Evolutionary conservation across 352 stramenopile species (phyloP).

Genomic region (Pythium rishiriense): DNA sequence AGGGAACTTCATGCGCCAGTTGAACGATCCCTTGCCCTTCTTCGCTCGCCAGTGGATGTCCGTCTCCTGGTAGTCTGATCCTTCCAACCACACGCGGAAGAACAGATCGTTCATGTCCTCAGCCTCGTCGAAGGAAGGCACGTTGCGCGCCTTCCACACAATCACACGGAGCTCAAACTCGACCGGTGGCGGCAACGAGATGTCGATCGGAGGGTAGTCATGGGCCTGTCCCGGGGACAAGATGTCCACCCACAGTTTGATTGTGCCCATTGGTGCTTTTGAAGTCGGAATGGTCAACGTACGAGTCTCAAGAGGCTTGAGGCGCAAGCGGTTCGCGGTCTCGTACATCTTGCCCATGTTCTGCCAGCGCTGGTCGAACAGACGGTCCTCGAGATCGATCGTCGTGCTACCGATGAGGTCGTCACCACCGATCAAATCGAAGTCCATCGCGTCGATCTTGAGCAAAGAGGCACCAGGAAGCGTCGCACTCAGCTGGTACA

Average conservation of each 20-base stretch:
- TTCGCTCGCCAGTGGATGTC: slow-evolving; percentile 95
- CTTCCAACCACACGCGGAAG: slow-evolving; percentile 89
- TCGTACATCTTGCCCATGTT: slow-evolving; percentile 85
- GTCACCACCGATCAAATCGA: slow-evolving; percentile 88
- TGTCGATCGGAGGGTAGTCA: slow-evolving; percentile 82
- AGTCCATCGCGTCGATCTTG: slow-evolving; percentile 90
- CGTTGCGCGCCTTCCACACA: slow-evolving; percentile 91
- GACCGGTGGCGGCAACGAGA: slow-evolving; percentile 76
- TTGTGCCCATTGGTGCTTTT: slow-evolving; percentile 76
- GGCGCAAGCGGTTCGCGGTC: slow-evolving; percentile 57
- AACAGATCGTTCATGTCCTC: slow-evolving; percentile 94
- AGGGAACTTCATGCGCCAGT: slow-evolving; percentile 95
- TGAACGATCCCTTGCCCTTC: slow-evolving; percentile 93
- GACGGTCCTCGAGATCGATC: slow-evolving; percentile 93
- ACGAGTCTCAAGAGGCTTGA: slow-evolving; percentile 83
- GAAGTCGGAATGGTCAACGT: slow-evolving; percentile 86
- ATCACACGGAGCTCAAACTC: slow-evolving; percentile 93
- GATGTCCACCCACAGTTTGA: slow-evolving; percentile 93
- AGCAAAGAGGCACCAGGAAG: slow-evolving; percentile 87
- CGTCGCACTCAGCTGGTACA: slow-evolving; percentile 80
- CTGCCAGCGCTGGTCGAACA: slow-evolving; percentile 91
- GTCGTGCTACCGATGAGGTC: slow-evolving; percentile 92
- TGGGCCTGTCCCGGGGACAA: slow-evolving; percentile 71
- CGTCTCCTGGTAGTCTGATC: slow-evolving; percentile 79
- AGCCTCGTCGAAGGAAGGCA: slow-evolving; percentile 80